phyloP scores from a whole-genome alignment of 805 yeast genomes.

The Jamesozyma rosinii region DNA sequence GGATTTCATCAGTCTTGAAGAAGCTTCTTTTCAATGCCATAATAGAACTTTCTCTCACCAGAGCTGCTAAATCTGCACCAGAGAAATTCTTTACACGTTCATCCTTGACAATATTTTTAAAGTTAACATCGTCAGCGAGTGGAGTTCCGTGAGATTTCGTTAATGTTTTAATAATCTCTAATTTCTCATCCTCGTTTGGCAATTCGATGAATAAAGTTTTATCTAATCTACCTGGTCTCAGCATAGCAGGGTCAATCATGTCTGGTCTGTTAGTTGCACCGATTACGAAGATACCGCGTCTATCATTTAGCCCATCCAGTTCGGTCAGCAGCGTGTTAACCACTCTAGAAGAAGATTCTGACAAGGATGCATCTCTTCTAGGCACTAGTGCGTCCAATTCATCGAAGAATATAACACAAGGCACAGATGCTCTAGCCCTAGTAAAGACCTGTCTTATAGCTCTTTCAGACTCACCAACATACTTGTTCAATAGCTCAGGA shows the following conservation, averaged over 20 bases:
- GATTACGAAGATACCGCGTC: slow-evolving; percentile 86
- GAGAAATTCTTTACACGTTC: slow-evolving; percentile 80
- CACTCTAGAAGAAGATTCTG: slow-evolving; percentile 86
- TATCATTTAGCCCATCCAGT: slow-evolving; percentile 85
- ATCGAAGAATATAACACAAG: slow-evolving; percentile 91
- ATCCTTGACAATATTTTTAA: slow-evolving; percentile 56
- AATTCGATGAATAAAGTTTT: slow-evolving; percentile 86
- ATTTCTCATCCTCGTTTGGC: slow-evolving; percentile 69
- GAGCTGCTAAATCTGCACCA: slow-evolving; percentile 91
- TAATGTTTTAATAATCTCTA: slow-evolving; percentile 73
- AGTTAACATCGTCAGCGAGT: slow-evolving; percentile 49
- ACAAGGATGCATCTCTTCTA: slow-evolving; percentile 75
- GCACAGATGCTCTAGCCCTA: slow-evolving; percentile 86
- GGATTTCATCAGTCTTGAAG: slow-evolving; percentile 40
- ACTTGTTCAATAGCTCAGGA: slow-evolving; percentile 87
- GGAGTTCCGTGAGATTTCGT: slow-evolving; percentile 71
- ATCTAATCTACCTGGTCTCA: slow-evolving; percentile 92
- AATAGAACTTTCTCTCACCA: slow-evolving; percentile 91
- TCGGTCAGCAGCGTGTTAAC: slow-evolving; percentile 92
- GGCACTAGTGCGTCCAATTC: slow-evolving; percentile 96
- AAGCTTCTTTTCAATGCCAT: slow-evolving; percentile 70
- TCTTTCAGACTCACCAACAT: slow-evolving; percentile 92
- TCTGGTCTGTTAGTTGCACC: slow-evolving; percentile 98
- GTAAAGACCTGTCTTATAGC: slow-evolving; percentile 89
- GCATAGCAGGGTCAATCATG: slow-evolving; percentile 97